Base-by-base conservation (phyloP, 2,329 filamentous ascomycete genomes). In the Pseudocercospora vitis region DNA sequence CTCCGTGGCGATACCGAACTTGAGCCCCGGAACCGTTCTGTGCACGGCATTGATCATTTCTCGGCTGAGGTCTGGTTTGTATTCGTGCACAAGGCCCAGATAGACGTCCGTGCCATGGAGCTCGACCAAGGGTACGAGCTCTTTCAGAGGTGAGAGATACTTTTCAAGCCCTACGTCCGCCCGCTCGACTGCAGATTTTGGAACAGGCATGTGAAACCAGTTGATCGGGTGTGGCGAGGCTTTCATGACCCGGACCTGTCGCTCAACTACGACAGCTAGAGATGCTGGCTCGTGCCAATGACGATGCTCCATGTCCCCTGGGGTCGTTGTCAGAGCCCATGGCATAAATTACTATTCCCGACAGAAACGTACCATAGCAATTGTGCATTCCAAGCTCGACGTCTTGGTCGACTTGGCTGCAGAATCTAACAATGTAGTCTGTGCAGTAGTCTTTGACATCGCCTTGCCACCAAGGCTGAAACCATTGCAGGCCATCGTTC, bases 121-220 rank as follows among this genome's bases (percentile, higher is more conserved):
- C 14, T 67, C 57, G 29, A 77, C 53, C 8, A 58, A 46, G 5
- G 64, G 64, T 3, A 60, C 24, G 3, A 68, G 48, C 0, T 67
- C 50, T 42, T 65, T 68, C 52, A 78, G 58, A 1, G 75, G 73
- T 14, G 55, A 65, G 48, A 73, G 73, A 56, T 75, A 78, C 3
- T 57, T 65, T 2, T 61, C 62, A 53, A 68, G 59, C 9, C 53
- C 47, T 7, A 47, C 52, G 21, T 62, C 53, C 16, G 59, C 46
- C 53, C 59, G 29, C 24, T 54, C 63, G 11, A 71, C 60, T 9
- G 67, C 66, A 16, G 56, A 59, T 48, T 69, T 73, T 0, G 74
- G 74, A 1, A 78, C 74, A 2, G 76, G 75, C 62, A 76, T 67
- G 53, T 78, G 76, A 26, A 78, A 59, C 65, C 68, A 78, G 40